Evolutionary conservation across 768 basidiomycete species (phyloP).

Genomic region (Hemileccinum rubropunctum): DNA sequence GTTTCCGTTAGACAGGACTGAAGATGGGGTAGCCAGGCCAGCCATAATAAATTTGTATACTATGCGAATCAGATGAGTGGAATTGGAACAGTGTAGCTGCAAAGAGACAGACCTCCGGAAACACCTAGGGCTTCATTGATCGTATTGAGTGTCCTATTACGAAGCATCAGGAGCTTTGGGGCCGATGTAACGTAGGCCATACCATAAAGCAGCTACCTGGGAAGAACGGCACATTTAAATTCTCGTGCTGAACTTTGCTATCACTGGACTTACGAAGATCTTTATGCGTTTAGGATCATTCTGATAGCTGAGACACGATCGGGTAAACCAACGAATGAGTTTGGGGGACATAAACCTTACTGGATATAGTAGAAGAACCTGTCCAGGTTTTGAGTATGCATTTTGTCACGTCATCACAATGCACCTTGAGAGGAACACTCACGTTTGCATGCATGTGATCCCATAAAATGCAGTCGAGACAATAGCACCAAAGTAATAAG

Average conservation of each 20-base stretch:
- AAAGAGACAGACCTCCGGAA: background rate
- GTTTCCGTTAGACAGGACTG: background rate
- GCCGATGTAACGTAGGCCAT: background rate
- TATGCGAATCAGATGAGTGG: background rate
- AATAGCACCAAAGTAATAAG: background rate
- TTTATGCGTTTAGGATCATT: background rate
- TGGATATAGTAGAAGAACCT: constrained; percentile 6
- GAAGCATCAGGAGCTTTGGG: background rate
- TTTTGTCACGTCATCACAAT: background rate
- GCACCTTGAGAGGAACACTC: background rate
- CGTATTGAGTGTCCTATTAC: background rate
- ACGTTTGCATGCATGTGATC: constrained; percentile 3
- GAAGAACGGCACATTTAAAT: too few relatives aligned
- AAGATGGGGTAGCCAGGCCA: background rate
- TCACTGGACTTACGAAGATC: background rate
- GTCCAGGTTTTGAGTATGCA: background rate
- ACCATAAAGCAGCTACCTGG: constrained; percentile 2
- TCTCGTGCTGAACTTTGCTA: background rate
- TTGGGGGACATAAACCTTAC: background rate
- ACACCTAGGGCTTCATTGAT: background rate
- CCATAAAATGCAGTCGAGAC: constrained; percentile 1
- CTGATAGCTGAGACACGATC: background rate
- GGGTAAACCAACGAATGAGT: background rate
- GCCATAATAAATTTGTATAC: background rate
- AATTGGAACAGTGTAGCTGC: background rate